Evolutionary conservation across 176 grass and related monocot genomes (phyloP).

Genomic region (Phoenix roebelenii): DNA sequence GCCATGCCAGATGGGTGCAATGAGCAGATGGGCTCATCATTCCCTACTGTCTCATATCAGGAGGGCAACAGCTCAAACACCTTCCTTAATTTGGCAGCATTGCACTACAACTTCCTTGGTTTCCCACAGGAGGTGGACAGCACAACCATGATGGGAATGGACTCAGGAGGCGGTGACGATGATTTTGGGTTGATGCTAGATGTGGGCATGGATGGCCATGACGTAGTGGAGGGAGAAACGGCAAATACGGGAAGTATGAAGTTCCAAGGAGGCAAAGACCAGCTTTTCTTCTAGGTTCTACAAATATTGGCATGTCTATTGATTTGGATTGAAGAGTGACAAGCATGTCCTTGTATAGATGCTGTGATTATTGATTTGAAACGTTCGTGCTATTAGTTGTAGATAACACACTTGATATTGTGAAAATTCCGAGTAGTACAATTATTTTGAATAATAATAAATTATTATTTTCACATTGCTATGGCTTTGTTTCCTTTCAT

Average conservation of each 20-base stretch:
- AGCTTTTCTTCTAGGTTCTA: not conserved
- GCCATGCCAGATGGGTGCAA: not conserved
- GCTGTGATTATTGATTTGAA: not conserved
- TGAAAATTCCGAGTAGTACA: not conserved
- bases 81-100: constrained; percentile 6
- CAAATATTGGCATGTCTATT: not conserved
- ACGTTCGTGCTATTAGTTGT: not conserved
- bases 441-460: not conserved
- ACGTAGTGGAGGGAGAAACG: not conserved
- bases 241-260: not conserved
- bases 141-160: not conserved
- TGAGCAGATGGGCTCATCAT: not conserved
- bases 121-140: constrained; percentile 7
- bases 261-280: too few species aligned
- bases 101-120: constrained; percentile 6
- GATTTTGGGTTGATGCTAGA: constrained; percentile 2
- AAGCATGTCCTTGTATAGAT: not conserved
- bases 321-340: not conserved
- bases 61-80: constrained; percentile 2
- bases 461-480: not conserved
- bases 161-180: not conserved
- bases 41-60: not conserved
- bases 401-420: not conserved
- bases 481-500: too few species aligned
- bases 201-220: not conserved